Percentiles rank a stretch among this genome's conserved stretches.
Conservation (phyloP, 2,329 filamentous ascomycete genomes). For the Colletotrichum lentis region DNA sequence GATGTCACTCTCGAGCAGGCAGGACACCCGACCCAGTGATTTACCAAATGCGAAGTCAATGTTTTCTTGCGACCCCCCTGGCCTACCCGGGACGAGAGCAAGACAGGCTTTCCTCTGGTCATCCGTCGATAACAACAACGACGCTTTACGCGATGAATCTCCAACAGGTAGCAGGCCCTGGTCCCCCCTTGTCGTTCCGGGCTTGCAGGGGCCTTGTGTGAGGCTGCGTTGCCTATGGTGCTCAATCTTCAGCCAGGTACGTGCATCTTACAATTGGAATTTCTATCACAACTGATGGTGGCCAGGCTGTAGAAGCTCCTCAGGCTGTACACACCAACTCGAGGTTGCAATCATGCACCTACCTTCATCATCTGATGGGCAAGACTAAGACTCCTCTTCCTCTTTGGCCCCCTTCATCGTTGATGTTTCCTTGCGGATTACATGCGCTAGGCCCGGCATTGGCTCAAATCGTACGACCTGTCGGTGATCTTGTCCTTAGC, state of each 20-base stretch:
- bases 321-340: slow-evolving; percentile 31
- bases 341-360: slow-evolving; percentile 24
- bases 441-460: slow-evolving; percentile 24
- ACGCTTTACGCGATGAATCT: neutral
- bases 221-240: slow-evolving; percentile 24
- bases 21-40: neutral
- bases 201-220: slow-evolving; percentile 10
- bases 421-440: slow-evolving; percentile 3
- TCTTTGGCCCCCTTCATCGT: slow-evolving; percentile 7
- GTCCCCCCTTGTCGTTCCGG: slow-evolving; percentile 7
- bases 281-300: slow-evolving; percentile 33
- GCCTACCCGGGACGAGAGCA: neutral
- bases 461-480: slow-evolving; percentile 20
- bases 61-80: neutral
- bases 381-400: slow-evolving; percentile 1
- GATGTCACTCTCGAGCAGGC: slow-evolving; percentile 12
- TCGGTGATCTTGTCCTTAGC: slow-evolving; percentile 33
- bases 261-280: slow-evolving; percentile 15
- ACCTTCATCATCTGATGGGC: slow-evolving; percentile 33
- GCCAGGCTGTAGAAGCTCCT: slow-evolving; percentile 24
- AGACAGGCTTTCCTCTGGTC: neutral
- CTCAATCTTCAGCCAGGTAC: slow-evolving; percentile 35
- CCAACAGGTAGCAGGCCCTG: slow-evolving; percentile 12
- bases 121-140: neutral
- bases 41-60: slow-evolving; percentile 17